Conservation (phyloP, 495 filamentous ascomycete species). For the Trypethelium eluteriae region DNA sequence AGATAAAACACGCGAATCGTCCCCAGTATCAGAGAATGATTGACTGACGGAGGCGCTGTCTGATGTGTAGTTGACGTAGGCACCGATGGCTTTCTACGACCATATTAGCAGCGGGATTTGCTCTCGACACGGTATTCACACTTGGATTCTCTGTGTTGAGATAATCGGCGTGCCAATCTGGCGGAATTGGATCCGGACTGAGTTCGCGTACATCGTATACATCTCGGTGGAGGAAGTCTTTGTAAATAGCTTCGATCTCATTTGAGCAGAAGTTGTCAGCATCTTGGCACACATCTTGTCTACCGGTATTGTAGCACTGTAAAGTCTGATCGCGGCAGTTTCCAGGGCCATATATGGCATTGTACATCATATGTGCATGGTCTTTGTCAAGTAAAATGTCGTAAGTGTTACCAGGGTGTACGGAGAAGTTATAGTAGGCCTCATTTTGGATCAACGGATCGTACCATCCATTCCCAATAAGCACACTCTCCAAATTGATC, state of each 20-base stretch:
- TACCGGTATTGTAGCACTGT: slow-evolving; percentile 42
- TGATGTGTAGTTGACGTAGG: slow-evolving; percentile 50
- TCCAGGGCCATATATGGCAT: slow-evolving; percentile 52
- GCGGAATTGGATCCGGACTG: slow-evolving; percentile 41
- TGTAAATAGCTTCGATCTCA: slow-evolving; percentile 47
- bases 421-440: slow-evolving; percentile 59
- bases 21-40: slow-evolving; percentile 51
- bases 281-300: slow-evolving; percentile 43
- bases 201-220: slow-evolving; percentile 57
- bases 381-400: slow-evolving; percentile 38
- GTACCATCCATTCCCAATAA: slow-evolving; percentile 54
- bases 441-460: slow-evolving; percentile 55
- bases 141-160: slow-evolving; percentile 9
- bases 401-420: slow-evolving; percentile 51
- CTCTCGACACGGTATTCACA: neutral
- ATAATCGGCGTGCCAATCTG: slow-evolving; percentile 9
- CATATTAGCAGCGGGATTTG: neutral
- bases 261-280: slow-evolving; percentile 50
- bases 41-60: slow-evolving; percentile 40
- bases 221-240: slow-evolving; percentile 45
- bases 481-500: slow-evolving; percentile 49
- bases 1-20: slow-evolving; percentile 46
- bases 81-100: slow-evolving; percentile 49
- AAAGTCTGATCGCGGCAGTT: slow-evolving; percentile 56
- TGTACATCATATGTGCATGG: slow-evolving; percentile 43